phyloP scores from a whole-genome alignment of 495 filamentous ascomycete genomes.

The Hyaloscypha variabilis region DNA sequence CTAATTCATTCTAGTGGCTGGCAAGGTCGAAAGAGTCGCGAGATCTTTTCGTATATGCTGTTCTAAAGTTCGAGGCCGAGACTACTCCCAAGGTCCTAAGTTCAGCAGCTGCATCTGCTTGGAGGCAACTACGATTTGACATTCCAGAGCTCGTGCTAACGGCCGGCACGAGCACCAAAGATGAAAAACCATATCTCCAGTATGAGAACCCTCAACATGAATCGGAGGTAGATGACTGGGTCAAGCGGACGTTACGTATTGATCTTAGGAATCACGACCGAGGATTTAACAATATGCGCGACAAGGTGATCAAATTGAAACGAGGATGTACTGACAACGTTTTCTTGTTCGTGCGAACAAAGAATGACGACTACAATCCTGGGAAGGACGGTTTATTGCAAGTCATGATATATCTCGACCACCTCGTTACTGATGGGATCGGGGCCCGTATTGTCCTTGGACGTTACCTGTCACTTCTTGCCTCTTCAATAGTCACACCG shows the following conservation, averaged over 20 bases:
- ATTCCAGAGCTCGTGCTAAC: slow-evolving; percentile 11
- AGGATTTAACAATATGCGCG: slow-evolving; percentile 5
- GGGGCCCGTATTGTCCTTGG: slow-evolving; percentile 19
- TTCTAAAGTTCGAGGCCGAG: slow-evolving; percentile 1
- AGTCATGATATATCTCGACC: slow-evolving; percentile 21
- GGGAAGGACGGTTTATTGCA: neutral
- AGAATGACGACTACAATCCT: neutral
- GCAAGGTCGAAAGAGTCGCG: slow-evolving; percentile 10
- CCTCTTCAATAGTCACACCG: neutral
- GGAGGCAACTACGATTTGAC: slow-evolving; percentile 17
- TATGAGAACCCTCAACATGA: slow-evolving; percentile 3
- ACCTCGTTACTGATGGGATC: slow-evolving; percentile 24
- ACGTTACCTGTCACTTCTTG: slow-evolving; percentile 13
- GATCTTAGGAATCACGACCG: neutral
- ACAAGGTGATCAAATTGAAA: neutral
- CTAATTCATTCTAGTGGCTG: no score
- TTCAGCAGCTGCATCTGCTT: slow-evolving; percentile 2
- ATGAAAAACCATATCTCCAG: slow-evolving; percentile 10
- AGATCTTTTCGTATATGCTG: slow-evolving; percentile 9
- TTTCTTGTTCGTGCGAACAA: slow-evolving; percentile 1
- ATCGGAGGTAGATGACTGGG: neutral
- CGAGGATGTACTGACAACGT: neutral
- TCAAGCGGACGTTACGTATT: neutral
- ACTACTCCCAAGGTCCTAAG: neutral
- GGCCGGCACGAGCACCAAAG: neutral